Base-by-base conservation (phyloP, 2,329 filamentous ascomycete genomes). In the Venturia pyrina region DNA sequence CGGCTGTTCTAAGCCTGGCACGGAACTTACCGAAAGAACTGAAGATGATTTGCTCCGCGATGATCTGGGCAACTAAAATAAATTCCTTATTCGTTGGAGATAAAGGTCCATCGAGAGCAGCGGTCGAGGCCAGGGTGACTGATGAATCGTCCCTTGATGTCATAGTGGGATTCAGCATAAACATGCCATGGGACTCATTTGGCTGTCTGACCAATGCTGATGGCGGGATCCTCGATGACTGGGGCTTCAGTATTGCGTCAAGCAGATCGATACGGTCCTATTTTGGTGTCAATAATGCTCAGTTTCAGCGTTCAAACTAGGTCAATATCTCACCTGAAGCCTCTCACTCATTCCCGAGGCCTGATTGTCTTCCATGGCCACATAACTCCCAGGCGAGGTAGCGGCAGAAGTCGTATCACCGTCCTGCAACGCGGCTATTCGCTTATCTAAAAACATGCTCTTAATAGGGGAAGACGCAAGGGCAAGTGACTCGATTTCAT, bases 1-100 rank as follows among this genome's bases (percentile, higher is more conserved):
- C 24, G 21, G 48, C 10, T 21, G 3, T 37, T 5, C n/a, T 15
- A 37, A 6, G 19, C 17, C 17, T 21, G 28, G 15, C 2, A 59
- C 32, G 8, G 11, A 59, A 37, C 53, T 59, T n/a, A 59, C 53
- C 60, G 15, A 32, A 7, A 21, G 37, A 24, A 15, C 63, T 48
- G 11, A 81, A 84, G 2, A 85, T 81, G 28, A 87, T 83, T 72
- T 91, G 89, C 67, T 90, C 87, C 1, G 87, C 87, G n/a, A 91
- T 76, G 46, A 90, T 83, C 70, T 91, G 89, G 0, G 87, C 88
- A 34, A 89, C 81, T 63, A 85, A 84, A 43, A 91, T 85, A 67
- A 84, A 80, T 50, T 89, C 86, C 2, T 85, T 82, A 65, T 87
- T 85, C 6, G 46, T 34, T 17, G 56, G 64, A 56, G 48, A 64